Conservation (phyloP, 371 early-diverging fungal species). For the Entomophthora muscae region DNA sequence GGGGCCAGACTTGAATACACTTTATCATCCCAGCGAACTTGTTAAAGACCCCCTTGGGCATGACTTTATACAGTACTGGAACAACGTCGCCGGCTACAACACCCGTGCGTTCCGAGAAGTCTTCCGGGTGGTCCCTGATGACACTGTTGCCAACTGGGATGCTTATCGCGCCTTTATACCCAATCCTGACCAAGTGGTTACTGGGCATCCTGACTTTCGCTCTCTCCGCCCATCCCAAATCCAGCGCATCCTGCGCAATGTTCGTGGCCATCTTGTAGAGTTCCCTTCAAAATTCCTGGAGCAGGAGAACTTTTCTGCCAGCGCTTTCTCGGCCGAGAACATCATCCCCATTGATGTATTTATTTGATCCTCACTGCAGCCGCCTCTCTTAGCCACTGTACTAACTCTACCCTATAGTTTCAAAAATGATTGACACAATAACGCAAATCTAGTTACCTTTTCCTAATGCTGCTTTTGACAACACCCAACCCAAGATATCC, state of each 20-base stretch:
- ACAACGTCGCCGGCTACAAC: conserved; percentile 41
- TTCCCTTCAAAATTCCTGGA: conserved; percentile 59
- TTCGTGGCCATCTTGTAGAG: conserved; percentile 31
- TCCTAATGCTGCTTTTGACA: no score
- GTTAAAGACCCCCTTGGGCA: conserved; percentile 59
- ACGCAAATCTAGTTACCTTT: no score
- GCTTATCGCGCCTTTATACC: conserved; percentile 37
- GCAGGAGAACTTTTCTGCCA: conserved; percentile 43
- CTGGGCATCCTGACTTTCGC: conserved; percentile 33
- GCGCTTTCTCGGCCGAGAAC: conserved; percentile 23
- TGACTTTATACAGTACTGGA: conserved; percentile 46
- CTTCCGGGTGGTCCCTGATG: conserved; percentile 75
- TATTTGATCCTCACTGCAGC: no score
- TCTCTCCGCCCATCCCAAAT: conserved; percentile 16
- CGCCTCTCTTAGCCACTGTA: no score
- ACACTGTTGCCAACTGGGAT: conserved; percentile 34
- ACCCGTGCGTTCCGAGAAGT: conserved; percentile 53
- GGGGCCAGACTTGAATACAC: no score
- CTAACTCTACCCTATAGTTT: no score
- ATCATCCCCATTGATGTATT: conserved; percentile 30
- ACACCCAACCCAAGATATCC: no score
- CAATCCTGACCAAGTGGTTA: conserved; percentile 20
- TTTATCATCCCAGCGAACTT: conserved; percentile 4
- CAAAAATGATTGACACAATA: no score
- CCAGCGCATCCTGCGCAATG: conserved; percentile 12